phyloP scores from a whole-genome alignment of 768 basidiomycete species.

The Tricholoma sp. region DNA sequence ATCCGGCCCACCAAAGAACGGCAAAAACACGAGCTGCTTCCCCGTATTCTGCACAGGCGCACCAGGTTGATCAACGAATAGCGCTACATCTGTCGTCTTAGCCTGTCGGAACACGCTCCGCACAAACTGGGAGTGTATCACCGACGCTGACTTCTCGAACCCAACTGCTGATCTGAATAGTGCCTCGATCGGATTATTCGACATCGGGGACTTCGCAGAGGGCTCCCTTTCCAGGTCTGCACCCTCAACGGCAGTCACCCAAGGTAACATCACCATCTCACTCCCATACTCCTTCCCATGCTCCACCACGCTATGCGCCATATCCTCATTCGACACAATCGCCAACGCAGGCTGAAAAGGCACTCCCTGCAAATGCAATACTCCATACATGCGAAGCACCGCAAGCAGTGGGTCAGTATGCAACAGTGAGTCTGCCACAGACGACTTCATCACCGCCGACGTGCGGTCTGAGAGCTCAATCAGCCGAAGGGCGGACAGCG shows the following conservation, averaged over 20 bases:
- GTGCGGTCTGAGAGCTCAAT: slow-evolving; percentile 85
- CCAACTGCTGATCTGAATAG: slow-evolving; percentile 39
- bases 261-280: slow-evolving; percentile 80
- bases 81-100: slow-evolving; percentile 61
- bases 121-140: slow-evolving; percentile 78
- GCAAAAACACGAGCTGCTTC: slow-evolving; percentile 57
- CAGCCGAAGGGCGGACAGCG: slow-evolving; percentile 71
- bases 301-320: slow-evolving; percentile 63
- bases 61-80: slow-evolving; percentile 68
- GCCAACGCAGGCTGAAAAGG: slow-evolving; percentile 59
- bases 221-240: slow-evolving; percentile 4
- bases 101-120: slow-evolving; percentile 73
- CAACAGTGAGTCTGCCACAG: slow-evolving; percentile 60
- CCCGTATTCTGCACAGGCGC: slow-evolving; percentile 20
- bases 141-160: slow-evolving; percentile 39
- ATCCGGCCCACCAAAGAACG: slow-evolving; percentile 4
- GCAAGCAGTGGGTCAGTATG: slow-evolving; percentile 68
- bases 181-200: slow-evolving; percentile 66
- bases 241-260: slow-evolving; percentile 46
- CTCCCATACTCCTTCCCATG: slow-evolving; percentile 54
- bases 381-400: slow-evolving; percentile 71
- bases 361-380: slow-evolving; percentile 55
- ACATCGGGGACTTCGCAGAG: slow-evolving; percentile 13
- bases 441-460: slow-evolving; percentile 84
- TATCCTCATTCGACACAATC: slow-evolving; percentile 74